Percentiles rank a stretch among this genome's conserved stretches.
Conservation (phyloP, 2,329 filamentous ascomycete genomes). For the Aspergillus quadrilineatus region DNA sequence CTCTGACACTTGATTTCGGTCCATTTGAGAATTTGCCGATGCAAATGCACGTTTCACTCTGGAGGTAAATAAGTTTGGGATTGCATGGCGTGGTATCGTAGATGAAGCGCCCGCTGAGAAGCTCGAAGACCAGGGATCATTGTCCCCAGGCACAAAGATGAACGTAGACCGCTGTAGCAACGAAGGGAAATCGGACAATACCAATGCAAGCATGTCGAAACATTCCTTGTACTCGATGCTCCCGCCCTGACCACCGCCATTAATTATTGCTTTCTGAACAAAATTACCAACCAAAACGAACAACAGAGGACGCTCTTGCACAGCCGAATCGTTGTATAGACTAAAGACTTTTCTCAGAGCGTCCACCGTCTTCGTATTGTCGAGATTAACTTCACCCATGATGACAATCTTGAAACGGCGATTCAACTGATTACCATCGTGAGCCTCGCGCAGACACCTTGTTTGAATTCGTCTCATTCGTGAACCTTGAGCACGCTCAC, state of each 20-base stretch:
- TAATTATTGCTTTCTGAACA: conserved; percentile 56
- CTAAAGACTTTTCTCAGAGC: conserved; percentile 77
- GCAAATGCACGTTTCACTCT: conserved; percentile 79
- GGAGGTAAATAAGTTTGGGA: conserved; percentile 89
- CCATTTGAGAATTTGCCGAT: conserved; percentile 69
- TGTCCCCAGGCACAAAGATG: conserved; percentile 91
- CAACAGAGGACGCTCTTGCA: conserved; percentile 67
- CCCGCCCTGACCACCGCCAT: conserved; percentile 68
- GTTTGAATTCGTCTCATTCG: conserved; percentile 81
- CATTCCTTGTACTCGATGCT: conserved; percentile 97
- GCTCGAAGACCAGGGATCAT: conserved; percentile 92
- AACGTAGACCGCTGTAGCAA: conserved; percentile 80
- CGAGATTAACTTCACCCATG: conserved; percentile 81
- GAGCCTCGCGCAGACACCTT: conserved; percentile 55
- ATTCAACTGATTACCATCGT: conserved; percentile 27
- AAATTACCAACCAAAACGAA: conserved; percentile 90
- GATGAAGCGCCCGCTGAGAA: conserved; percentile 58
- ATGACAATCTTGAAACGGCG: conserved; percentile 62
- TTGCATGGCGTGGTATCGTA: conserved; percentile 49
- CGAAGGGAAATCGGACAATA: conserved; percentile 77
- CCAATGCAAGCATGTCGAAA: conserved; percentile 81
- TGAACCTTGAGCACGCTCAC: conserved; percentile 76
- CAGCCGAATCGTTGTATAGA: conserved; percentile 66
- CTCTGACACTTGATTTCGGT: conserved; percentile 49
- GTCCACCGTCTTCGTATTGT: conserved; percentile 76